Evolutionary conservation across 495 filamentous ascomycete species (phyloP), one percentile per base, ranked within the genome.

Genomic region (Peziza echinospora): DNA sequence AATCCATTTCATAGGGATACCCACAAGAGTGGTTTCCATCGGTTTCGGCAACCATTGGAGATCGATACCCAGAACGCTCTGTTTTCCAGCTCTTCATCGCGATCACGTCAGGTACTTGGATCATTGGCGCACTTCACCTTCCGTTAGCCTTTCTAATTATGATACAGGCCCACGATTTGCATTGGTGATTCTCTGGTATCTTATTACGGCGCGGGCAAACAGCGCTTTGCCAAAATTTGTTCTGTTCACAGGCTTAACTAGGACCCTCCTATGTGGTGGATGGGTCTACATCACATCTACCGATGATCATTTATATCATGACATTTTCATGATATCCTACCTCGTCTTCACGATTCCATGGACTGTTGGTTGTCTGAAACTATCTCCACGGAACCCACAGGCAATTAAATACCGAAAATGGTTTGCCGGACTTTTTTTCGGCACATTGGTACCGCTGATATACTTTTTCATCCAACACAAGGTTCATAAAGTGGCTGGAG

Each of bases 391-490:
- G 51, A 94, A 96, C 59, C 68, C 75, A 22, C 72, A 66, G 43
- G 84, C 91, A 3, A 71, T 93, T 51, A 85, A 82, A 62, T 93
- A 91, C 58, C 71, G 91, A 45, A 96, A 89, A 64, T 77, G 79
- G 43, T 62, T 96, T 42, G 84, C 82, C 1, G 66, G 73, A 9
- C 69, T 76, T 21, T 99, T 99, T 66, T 96, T 96, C 59, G 82
- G 80, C 43, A 91, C 83, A 1, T 63, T 96, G 34, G 76, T 93
- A 22, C 85, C 86, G 41, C 66, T 96, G 65, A 71, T 94, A 26
- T 96, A 96, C 65, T 99, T 80, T 57, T 99, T 94, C 60, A 92
- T 99, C 54, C 91, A 99, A 58, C 89, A 99, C 67, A 99, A 97
- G 63, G 80, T 99, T 41, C 85, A 96, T 60, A 84, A 78, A 51